Evolutionary conservation across 495 filamentous ascomycete genomes (phyloP), one percentile per base, ranked within the genome.

Genomic region (Clavariopsis aquatica): DNA sequence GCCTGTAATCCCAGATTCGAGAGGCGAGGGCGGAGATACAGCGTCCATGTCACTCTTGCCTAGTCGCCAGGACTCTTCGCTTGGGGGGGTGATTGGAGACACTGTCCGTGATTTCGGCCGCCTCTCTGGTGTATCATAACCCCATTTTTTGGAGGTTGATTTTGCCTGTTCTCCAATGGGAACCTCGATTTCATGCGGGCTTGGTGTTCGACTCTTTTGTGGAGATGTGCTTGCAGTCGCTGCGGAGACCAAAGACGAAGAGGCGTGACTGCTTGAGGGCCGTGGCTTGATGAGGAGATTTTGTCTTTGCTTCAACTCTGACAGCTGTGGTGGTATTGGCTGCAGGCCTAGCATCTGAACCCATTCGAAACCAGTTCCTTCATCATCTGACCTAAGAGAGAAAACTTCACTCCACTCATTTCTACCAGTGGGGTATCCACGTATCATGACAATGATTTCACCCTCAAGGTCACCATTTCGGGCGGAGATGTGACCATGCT

Each of bases 361-460:
- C 95, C 95, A 99, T 72, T 98, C 93, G 36, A 81, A 76, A n/a
- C 84, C 85, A 57, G 92, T 83, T 49, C 89, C 87, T 51, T 91
- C 85, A 70, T 89, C 87, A 51, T 87, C 84, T 1, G 87, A 82
- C 9, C 75, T 79, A 9, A 98, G 79, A 17, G 84, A 84, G 58
- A 98, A 76, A 1, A 96, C 74, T 74, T 99, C 93, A 52, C 87
- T 87, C 92, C 93, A 96, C 64, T 86, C 84, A 49, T 78, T 71
- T n/a, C 72, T 80, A 36, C 82, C 80, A 7, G 78, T 71, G 19
- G 74, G 61, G 1, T 78, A 74, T 23, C 89, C 89, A 66, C 91
- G 85, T 28, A 96, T 81, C 92, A 96, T 96, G 31, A 94, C 79
- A 2, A 96, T 78, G 47, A 98, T 79, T 65, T 93, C 87, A 2